Percentiles rank a stretch among this genome's conserved stretches.
These are phyloP conservation scores for Eucalyptus guilfoylei DNA, from an alignment of 345 rosid genomes.

Conservation along the genomic window DNA sequence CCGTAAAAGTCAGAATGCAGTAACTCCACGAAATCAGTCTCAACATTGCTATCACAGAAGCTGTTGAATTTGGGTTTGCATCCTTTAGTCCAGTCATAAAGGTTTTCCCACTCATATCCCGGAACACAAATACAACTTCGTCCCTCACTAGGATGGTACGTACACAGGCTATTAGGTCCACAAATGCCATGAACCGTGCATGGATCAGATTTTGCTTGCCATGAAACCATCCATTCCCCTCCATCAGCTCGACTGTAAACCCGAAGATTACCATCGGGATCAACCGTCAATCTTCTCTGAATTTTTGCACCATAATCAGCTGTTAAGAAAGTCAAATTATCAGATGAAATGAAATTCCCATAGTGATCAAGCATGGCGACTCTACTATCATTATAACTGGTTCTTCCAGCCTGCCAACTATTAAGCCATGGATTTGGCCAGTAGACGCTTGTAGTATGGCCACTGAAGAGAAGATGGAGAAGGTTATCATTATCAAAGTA, in stretches of 20 bases:
- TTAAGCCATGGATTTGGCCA: slow-evolving; percentile 13
- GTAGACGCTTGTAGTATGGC: slow-evolving; percentile 5
- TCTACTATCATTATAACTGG: slow-evolving; percentile 5
- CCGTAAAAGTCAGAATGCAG: not conserved
- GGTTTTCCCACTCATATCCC: not conserved
- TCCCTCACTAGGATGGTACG: not conserved
- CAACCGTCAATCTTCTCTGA: not conserved
- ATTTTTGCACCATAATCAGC: not conserved
- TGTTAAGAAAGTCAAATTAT: not conserved
- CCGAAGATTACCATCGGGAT: not conserved
- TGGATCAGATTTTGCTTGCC: slow-evolving; percentile 1
- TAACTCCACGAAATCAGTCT: not conserved
- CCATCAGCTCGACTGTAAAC: not conserved
- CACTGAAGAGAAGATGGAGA: slow-evolving; percentile 4
- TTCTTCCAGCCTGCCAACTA: slow-evolving; percentile 2
- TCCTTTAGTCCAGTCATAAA: slow-evolving; percentile 1
- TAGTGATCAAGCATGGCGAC: not conserved
- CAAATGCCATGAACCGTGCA: slow-evolving; percentile 20
- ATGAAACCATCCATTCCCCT: not conserved
- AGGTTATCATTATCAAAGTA: slow-evolving; percentile 18
- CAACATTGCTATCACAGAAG: not conserved
- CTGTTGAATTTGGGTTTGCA: slow-evolving; percentile 2
- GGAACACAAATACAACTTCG: slow-evolving; percentile 8
- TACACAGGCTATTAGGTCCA: slow-evolving; percentile 15
- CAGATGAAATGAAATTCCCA: not conserved